These are phyloP conservation scores for Hypoxylon crocopeplum DNA, from an alignment of 495 filamentous ascomycete species.

Conservation along the genomic window DNA sequence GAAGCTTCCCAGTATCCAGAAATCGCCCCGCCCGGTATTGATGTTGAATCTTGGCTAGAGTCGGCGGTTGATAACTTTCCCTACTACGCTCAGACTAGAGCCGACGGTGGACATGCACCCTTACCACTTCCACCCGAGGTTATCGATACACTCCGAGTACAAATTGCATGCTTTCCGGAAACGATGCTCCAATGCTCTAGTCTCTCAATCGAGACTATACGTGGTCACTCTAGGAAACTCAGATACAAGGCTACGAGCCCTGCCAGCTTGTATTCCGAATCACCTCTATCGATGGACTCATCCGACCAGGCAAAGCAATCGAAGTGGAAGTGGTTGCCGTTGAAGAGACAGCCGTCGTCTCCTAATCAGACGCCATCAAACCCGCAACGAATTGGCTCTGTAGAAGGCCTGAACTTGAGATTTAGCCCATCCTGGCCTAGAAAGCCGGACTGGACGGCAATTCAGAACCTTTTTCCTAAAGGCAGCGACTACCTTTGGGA, in stretches of 20 bases:
- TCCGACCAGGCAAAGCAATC: constrained; percentile 29
- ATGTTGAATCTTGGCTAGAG: constrained; percentile 40
- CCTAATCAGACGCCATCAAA: constrained; percentile 13
- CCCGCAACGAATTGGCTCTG: constrained; percentile 14
- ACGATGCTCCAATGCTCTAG: constrained; percentile 54
- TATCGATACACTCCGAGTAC: constrained; percentile 49
- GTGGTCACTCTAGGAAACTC: constrained; percentile 51
- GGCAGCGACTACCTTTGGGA: constrained; percentile 63
- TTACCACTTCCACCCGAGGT: constrained; percentile 51
- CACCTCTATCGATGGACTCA: constrained; percentile 9
- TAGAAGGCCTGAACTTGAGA: constrained; percentile 12
- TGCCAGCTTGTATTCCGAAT: constrained; percentile 27
- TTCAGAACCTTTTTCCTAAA: constrained; percentile 64
- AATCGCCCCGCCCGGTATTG: constrained; percentile 34
- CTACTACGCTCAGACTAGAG: constrained; percentile 24
- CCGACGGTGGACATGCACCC: constrained; percentile 27
- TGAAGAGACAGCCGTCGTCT: constrained; percentile 25
- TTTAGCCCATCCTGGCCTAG: constrained; percentile 22
- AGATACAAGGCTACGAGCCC: constrained; percentile 36
- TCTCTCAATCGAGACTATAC: constrained; percentile 55
- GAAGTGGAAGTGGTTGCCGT: constrained; percentile 37
- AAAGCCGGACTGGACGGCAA: constrained; percentile 50
- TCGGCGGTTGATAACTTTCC: constrained; percentile 38
- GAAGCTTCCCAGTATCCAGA: constrained; percentile 7
- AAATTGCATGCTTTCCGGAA: constrained; percentile 52